These are phyloP conservation scores for Bassia scoparia DNA, from an alignment of 148 eudicot genomes.

Conservation along the genomic window DNA sequence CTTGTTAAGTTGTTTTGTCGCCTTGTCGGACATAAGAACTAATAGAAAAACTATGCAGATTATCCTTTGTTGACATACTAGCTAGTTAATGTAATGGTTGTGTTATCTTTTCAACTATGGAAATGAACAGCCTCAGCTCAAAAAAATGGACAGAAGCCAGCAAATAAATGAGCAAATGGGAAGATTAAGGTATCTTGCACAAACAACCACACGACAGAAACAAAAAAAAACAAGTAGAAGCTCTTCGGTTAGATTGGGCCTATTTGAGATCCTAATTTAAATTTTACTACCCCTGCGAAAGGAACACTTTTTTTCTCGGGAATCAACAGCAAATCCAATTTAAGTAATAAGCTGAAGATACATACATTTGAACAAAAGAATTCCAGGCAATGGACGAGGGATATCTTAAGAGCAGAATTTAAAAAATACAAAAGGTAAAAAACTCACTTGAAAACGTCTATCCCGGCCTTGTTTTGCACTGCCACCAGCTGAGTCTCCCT, in stretches of 20 bases:
- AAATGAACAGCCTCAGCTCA: not conserved
- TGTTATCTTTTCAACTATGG: too few relatives aligned
- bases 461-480: constrained; percentile 99
- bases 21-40: too few relatives aligned
- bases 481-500: constrained; percentile 99
- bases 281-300: not conserved
- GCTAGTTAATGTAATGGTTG: too few relatives aligned
- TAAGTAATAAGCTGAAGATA: not conserved
- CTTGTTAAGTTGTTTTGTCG: too few relatives aligned
- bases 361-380: not conserved
- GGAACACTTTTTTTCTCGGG: not conserved
- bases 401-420: not conserved
- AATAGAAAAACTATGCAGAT: too few relatives aligned
- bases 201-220: too few relatives aligned
- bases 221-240: not conserved
- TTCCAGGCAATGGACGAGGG: not conserved
- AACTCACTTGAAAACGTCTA: constrained; percentile 82
- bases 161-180: not conserved
- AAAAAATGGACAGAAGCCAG: not conserved
- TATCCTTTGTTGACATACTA: too few relatives aligned
- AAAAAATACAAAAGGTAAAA: not conserved
- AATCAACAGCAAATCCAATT: not conserved
- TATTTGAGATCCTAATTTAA: not conserved
- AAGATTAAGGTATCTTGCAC: not conserved
- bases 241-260: not conserved